These are phyloP conservation scores for Diaporthe ilicicola DNA, from an alignment of 2,329 filamentous ascomycete species.

Conservation along the genomic window DNA sequence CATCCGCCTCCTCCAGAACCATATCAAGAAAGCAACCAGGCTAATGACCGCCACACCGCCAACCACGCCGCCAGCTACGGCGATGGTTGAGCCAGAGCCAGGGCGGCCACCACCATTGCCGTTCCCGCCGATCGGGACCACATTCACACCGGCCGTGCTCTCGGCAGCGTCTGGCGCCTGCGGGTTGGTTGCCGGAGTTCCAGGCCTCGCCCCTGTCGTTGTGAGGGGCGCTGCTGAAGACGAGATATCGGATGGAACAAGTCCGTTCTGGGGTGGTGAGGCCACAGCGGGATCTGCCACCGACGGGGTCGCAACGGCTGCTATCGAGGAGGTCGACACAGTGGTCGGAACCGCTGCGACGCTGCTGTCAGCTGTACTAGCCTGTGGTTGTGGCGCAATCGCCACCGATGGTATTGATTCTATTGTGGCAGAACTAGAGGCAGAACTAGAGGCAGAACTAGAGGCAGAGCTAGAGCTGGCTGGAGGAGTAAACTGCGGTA, in stretches of 20 bases:
- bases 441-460: constrained; percentile 19
- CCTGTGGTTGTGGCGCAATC: constrained; percentile 35
- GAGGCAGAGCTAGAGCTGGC: constrained; percentile 31
- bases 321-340: constrained; percentile 33
- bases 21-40: constrained; percentile 57
- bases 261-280: constrained; percentile 17
- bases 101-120: constrained; percentile 34
- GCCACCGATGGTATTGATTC: constrained; percentile 36
- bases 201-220: constrained; percentile 33
- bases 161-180: constrained; percentile 2
- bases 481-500: constrained; percentile 35
- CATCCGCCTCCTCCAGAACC: constrained; percentile 57
- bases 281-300: not conserved
- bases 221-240: constrained; percentile 28
- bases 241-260: constrained; percentile 14
- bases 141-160: constrained; percentile 36
- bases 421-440: constrained; percentile 25
- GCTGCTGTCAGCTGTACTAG: constrained; percentile 49
- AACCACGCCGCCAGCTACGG: constrained; percentile 60
- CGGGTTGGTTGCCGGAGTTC: constrained; percentile 25
- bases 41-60: constrained; percentile 57
- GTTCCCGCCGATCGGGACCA: constrained; percentile 29
- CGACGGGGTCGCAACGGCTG: constrained; percentile 25
- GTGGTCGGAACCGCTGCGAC: constrained; percentile 37
- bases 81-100: constrained; percentile 47